Conservation (phyloP, 2,329 filamentous ascomycete genomes). For the Alternaria brassicicola region DNA sequence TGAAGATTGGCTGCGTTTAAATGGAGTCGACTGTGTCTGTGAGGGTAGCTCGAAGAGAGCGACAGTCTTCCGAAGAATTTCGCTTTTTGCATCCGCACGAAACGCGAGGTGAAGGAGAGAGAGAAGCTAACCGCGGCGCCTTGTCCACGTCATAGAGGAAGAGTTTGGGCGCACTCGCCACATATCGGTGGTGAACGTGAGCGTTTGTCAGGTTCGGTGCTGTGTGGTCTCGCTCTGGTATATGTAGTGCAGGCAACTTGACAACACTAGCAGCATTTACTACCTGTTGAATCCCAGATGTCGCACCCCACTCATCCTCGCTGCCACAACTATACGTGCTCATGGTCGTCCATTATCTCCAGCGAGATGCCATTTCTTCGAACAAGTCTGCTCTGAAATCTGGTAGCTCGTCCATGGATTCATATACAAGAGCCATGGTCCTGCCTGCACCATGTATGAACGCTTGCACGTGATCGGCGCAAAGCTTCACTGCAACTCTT, state of each 20-base stretch:
- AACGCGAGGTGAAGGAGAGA: background rate
- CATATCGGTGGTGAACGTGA: conserved; percentile 4
- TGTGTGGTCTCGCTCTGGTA: background rate
- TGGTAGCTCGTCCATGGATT: conserved; percentile 39
- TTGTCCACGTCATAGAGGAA: background rate
- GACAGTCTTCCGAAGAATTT: background rate
- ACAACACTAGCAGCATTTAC: background rate
- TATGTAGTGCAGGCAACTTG: background rate
- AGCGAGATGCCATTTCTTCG: conserved; percentile 35
- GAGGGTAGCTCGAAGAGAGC: background rate
- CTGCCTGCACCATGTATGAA: conserved; percentile 37
- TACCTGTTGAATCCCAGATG: background rate
- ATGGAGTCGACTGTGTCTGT: background rate
- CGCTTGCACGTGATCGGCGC: conserved; percentile 37
- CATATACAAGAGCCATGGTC: conserved; percentile 34
- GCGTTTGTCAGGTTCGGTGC: background rate
- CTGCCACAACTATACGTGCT: background rate
- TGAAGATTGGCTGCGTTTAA: background rate
- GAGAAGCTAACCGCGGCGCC: background rate
- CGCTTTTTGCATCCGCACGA: background rate
- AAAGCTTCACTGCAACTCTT: conserved; percentile 31
- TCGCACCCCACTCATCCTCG: background rate
- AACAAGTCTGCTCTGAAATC: conserved; percentile 40
- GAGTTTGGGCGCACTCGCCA: background rate
- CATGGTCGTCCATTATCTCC: conserved; percentile 21